phyloP scores from a whole-genome alignment of 2,329 filamentous ascomycete genomes.

The Sclerotinia subarctica region DNA sequence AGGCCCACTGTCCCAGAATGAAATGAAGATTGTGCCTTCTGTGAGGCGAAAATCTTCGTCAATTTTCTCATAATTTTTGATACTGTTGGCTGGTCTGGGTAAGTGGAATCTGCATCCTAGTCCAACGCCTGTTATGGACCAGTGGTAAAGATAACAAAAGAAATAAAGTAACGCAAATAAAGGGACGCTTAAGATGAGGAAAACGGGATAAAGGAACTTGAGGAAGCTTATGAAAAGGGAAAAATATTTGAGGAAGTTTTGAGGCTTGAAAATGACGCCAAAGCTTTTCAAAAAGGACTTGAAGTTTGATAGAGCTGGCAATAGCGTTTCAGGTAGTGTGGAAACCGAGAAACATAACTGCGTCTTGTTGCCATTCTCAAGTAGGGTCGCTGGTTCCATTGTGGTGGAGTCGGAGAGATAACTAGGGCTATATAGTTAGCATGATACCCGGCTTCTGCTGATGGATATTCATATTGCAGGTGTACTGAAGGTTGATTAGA shows the following conservation, averaged over 20 bases:
- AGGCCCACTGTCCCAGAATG: neutral
- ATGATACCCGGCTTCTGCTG: too few relatives aligned
- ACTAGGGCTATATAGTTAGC: neutral
- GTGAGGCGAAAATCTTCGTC: neutral
- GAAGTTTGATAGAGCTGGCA: too few relatives aligned
- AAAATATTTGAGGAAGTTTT: too few relatives aligned
- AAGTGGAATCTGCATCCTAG: neutral
- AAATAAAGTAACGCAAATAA: accelerated
- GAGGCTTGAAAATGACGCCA: too few relatives aligned
- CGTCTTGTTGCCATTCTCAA: neutral
- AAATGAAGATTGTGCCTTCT: neutral
- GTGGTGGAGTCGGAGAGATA: neutral
- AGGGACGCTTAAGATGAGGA: too few relatives aligned
- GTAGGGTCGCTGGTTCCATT: neutral
- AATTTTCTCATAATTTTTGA: accelerated
- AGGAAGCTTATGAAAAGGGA: neutral
- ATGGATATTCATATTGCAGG: too few relatives aligned
- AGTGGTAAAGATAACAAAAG: neutral
- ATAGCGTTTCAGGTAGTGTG: too few relatives aligned
- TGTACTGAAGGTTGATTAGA: neutral
- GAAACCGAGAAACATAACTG: too few relatives aligned
- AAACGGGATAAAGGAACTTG: too few relatives aligned
- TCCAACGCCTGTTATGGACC: neutral
- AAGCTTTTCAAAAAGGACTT: too few relatives aligned
- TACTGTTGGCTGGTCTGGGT: neutral